Conservation (phyloP, 2,329 filamentous ascomycete species). For the Alternaria panax region DNA sequence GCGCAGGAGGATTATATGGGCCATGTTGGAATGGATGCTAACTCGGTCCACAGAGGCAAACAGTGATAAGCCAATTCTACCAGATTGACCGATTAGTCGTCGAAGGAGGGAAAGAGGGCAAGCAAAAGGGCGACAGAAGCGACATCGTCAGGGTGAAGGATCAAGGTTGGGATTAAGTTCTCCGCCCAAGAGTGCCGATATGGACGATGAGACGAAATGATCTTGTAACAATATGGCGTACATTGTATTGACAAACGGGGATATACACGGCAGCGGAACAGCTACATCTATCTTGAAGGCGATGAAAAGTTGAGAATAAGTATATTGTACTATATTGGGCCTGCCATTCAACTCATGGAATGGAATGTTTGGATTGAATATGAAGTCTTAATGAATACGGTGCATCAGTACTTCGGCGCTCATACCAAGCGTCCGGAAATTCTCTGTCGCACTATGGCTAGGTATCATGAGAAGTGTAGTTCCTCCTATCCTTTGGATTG, state of each 20-base stretch:
- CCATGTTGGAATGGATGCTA: constrained; percentile 37
- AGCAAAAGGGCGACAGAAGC: constrained; percentile 71
- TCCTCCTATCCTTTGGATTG: too few species aligned
- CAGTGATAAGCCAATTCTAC: constrained; percentile 92
- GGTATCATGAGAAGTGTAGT: too few species aligned
- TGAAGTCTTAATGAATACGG: neutral
- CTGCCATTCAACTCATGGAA: constrained; percentile 1
- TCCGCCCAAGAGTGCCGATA: neutral
- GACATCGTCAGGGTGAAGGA: constrained; percentile 79
- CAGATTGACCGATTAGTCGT: constrained; percentile 91
- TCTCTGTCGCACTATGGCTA: too few species aligned
- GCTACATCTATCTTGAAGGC: neutral
- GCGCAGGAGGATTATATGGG: neutral
- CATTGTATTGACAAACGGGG: neutral
- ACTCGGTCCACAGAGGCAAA: constrained; percentile 78
- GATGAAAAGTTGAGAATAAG: neutral
- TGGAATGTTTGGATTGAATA: neutral
- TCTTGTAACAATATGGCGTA: constrained; percentile 13
- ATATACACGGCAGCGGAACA: neutral
- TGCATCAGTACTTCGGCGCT: neutral
- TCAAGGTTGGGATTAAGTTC: constrained; percentile 46
- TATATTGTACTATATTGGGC: constrained; percentile 13
- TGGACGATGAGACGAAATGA: constrained; percentile 15
- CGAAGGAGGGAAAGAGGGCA: constrained; percentile 82
- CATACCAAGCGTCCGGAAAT: too few species aligned